A percentile compares a stretch with the other conserved stretches of the same genome.
These are phyloP conservation scores for Erodium texanum DNA, from an alignment of 441 rosid genomes.

Conservation along the genomic window DNA sequence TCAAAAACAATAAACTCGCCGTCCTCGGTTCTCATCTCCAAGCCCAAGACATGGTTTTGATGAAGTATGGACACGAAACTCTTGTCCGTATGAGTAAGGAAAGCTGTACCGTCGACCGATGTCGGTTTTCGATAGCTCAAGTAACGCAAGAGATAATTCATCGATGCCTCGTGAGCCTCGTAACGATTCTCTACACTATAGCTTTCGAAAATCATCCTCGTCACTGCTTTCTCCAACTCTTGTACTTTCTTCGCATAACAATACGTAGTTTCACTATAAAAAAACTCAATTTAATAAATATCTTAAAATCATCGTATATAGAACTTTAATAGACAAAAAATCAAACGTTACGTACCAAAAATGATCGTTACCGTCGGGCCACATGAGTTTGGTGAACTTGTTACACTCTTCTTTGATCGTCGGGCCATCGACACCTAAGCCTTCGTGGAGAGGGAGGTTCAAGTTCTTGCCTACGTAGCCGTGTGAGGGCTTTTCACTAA, in stretches of 20 bases:
- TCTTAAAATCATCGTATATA: no score
- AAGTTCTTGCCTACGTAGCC: slow-evolving; percentile 46
- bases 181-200: slow-evolving; percentile 41
- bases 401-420: slow-evolving; percentile 5
- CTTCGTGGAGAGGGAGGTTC: slow-evolving; percentile 47
- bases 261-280: no score
- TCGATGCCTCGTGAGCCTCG: slow-evolving; percentile 28
- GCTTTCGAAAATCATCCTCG: slow-evolving; percentile 56
- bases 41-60: slow-evolving; percentile 46
- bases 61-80: slow-evolving; percentile 54
- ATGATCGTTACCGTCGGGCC: slow-evolving; percentile 48
- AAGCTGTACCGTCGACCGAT: no score
- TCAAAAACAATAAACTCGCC: slow-evolving; percentile 39
- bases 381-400: slow-evolving; percentile 29
- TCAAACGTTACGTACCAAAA: slow-evolving; percentile 37
- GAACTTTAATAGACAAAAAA: no score
- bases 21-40: slow-evolving; percentile 38
- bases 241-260: no score
- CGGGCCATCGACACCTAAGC: slow-evolving; percentile 46
- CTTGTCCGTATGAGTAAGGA: slow-evolving; percentile 49
- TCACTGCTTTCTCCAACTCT: slow-evolving; percentile 37
- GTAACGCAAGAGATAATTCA: slow-evolving; percentile 47
- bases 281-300: no score
- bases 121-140: slow-evolving; percentile 35
- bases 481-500: slow-evolving; percentile 39